Evolutionary conservation across 441 rosid species (phyloP), one percentile per base, ranked within the genome.

Genomic region (Flueggea neowawraea): DNA sequence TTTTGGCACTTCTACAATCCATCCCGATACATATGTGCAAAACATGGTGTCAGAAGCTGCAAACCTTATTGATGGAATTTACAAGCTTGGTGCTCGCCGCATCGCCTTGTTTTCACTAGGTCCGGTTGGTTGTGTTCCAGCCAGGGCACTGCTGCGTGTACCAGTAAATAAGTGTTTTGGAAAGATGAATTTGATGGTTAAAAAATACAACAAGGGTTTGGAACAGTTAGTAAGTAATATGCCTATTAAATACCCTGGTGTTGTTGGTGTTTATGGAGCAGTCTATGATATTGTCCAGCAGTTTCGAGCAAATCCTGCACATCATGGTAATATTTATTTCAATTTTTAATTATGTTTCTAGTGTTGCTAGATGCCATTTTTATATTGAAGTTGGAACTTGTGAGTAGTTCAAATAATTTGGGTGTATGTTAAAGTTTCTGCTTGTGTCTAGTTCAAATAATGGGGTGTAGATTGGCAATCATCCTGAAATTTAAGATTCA

Each of bases 111-210:
- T 84, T 58, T 82, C 86, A 0, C 73, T 77, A 3, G 85, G 92
- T 13, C 86, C 80, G 0, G 75, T 80, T 0, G 86, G 90, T 0
- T 79, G 96, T 36, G 75, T 82, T 52, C 91, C 91, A 0, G 88
- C 87, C 10, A 78, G 78, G 74, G 78, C 75, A 3, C 47, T 87
- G 69, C 85, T 80, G 0, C 67, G 44, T 48, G 82, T 75, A 12
- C 83, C 89, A 0, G 61, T 57, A 31, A 36, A 67, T 22, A 71
- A 70, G 51, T 86, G 96, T 41, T 80, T 53, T 1, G 89, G 75
- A 0, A 68, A 69, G 61, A 83, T 84, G 84, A 80, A 86, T 68
- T 61, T 39, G 39, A 84, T 89, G 91, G 82, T 81, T 12, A 66
- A 77, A 70, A 80, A 64, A 54, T 89, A 72, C 60, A 86, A 79